Evolutionary conservation across 169 alveolate genomes (phyloP).

Genomic region (Plasmodium falciparum): DNA sequence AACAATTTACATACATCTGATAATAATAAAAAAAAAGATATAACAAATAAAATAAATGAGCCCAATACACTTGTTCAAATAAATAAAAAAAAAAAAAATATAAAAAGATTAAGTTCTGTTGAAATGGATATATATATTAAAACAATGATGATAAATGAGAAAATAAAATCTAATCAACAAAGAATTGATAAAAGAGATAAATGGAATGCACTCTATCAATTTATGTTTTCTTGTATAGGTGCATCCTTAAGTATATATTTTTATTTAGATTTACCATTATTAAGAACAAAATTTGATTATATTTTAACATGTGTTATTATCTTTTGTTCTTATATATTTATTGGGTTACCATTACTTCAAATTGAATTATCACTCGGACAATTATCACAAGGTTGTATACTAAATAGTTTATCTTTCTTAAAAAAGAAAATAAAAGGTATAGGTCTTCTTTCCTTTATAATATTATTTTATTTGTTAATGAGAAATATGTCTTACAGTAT

Average conservation of each 20-base stretch:
- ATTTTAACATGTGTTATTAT: neutral
- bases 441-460: constrained; percentile 36
- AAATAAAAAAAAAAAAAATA: neutral
- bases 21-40: too few relatives aligned
- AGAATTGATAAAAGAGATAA: constrained; percentile 50
- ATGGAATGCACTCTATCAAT: constrained; percentile 48
- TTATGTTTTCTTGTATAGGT: constrained; percentile 61
- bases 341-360: constrained; percentile 65
- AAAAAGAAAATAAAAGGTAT: constrained; percentile 47
- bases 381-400: constrained; percentile 59
- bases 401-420: constrained; percentile 52
- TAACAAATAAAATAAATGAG: neutral
- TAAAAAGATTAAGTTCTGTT: constrained; percentile 19
- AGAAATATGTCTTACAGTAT: constrained; percentile 28
- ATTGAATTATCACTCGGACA: constrained; percentile 72
- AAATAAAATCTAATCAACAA: constrained; percentile 46
- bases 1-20: too few relatives aligned
- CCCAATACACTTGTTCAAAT: neutral
- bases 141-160: constrained; percentile 56
- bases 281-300: constrained; percentile 28
- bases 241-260: constrained; percentile 53
- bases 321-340: constrained; percentile 37
- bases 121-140: constrained; percentile 64
- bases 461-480: constrained; percentile 20
- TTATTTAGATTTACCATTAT: constrained; percentile 52